Base-by-base conservation (phyloP, 2,329 filamentous ascomycete genomes). In the Apiospora sp. region DNA sequence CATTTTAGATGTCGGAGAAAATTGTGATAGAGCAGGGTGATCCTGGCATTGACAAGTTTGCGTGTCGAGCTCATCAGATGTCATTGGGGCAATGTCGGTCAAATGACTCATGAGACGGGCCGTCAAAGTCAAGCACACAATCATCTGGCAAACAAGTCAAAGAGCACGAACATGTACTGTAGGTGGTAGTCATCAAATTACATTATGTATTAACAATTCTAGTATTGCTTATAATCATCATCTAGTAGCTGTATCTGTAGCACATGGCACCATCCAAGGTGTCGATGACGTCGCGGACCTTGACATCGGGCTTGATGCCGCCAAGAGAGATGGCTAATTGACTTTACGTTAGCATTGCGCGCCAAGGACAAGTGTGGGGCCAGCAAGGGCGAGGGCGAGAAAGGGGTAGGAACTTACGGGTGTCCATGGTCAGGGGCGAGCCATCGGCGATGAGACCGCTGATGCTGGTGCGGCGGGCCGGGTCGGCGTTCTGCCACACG, bases 381-480 rank as follows among this genome's bases (percentile, higher is more conserved):
- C 34, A n/a, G 2, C 67, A 6, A 30, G 27, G 27, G 19, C 27
- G 67, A 22, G 8, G 7, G 12, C 22, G n/a, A 64, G 30, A 8
- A 49, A 10, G 10, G 19, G n/a, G n/a, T n/a, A n/a, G 10, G 10
- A 34, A 41, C 58, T 68, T 68, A 68, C 67, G 27, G 13, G 70
- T 69, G 22, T 73, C 72, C 19, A 73, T 46, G 22, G 70, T 72
- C 44, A 73, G 46, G 37, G 70, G 48, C 51, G 61, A 46, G 30
- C 46, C 61, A 34, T 49, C 71, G 61, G 70, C 34, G 24, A 27
- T 70, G 46, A 51, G 69, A 44, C 70, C 70, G 49, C 58, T 71
- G 72, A 81, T 78, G 51, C 75, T 76, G 8, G 75, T 76, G n/a
- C 74, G 75, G 46, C 79, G 79, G 61, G 77, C 73, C 1, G 77